phyloP scores from a whole-genome alignment of 148 eudicot species.

The Polygonum maritimum region DNA sequence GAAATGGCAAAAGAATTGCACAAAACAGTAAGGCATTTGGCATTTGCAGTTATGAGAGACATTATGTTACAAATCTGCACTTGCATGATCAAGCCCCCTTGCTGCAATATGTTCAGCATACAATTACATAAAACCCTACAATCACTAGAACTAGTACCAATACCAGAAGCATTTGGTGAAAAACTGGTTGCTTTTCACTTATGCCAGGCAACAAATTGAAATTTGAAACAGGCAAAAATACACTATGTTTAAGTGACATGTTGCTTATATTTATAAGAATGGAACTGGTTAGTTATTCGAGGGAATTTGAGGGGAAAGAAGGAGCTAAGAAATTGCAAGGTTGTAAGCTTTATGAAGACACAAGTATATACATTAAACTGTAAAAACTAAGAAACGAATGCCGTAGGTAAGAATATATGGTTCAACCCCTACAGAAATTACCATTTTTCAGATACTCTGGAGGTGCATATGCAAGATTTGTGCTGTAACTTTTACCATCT shows the following conservation, averaged over 20 bases:
- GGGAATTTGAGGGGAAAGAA: background rate
- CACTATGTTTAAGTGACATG: background rate
- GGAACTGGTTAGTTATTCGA: background rate
- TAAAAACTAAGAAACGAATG: background rate
- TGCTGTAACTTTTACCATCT: constrained; percentile 18
- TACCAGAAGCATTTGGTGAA: background rate
- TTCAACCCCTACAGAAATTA: background rate
- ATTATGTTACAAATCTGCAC: background rate
- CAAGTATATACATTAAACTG: background rate
- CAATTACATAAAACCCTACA: background rate
- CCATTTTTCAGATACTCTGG: constrained; percentile 18
- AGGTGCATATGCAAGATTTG: constrained; percentile 18
- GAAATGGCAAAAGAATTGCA: background rate
- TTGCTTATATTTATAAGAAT: background rate
- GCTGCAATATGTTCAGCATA: background rate
- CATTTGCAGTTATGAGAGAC: background rate
- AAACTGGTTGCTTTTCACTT: background rate
- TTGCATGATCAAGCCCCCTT: background rate
- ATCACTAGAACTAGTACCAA: background rate
- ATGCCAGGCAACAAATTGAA: background rate
- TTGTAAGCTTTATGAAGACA: background rate
- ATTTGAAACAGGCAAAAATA: background rate
- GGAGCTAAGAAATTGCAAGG: background rate
- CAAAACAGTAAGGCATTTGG: background rate
- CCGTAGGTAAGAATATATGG: background rate